phyloP scores from a whole-genome alignment of 1,139 yeast species.

The Yamadazyma atlantica region DNA sequence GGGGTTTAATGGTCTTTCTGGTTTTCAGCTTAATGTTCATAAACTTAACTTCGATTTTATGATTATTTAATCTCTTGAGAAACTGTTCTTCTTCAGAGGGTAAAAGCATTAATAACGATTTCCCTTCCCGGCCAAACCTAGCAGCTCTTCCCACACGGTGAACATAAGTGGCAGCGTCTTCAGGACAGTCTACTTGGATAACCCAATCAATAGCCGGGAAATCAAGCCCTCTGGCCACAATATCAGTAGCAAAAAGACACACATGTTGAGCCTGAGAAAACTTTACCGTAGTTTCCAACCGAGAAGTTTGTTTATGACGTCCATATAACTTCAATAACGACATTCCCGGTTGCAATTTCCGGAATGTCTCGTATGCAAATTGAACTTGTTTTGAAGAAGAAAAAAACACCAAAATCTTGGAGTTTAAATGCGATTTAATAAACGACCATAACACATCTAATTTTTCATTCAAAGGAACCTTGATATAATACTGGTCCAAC shows the following conservation, averaged over 20 bases:
- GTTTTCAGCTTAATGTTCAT: slow-evolving; percentile 76
- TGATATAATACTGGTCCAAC: slow-evolving; percentile 78
- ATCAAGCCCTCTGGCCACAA: slow-evolving; percentile 96
- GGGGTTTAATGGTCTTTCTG: slow-evolving; percentile 77
- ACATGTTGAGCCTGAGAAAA: slow-evolving; percentile 85
- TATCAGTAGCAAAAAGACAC: slow-evolving; percentile 92
- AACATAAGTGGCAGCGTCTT: slow-evolving; percentile 90
- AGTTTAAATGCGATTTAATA: slow-evolving; percentile 80
- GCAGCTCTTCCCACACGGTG: slow-evolving; percentile 98
- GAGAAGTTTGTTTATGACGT: slow-evolving; percentile 89
- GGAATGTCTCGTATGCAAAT: slow-evolving; percentile 84
- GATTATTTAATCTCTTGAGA: slow-evolving; percentile 58
- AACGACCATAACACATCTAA: slow-evolving; percentile 87
- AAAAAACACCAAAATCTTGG: slow-evolving; percentile 83
- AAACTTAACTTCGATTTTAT: slow-evolving; percentile 68
- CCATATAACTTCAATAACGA: slow-evolving; percentile 92
- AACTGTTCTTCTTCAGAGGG: slow-evolving; percentile 85
- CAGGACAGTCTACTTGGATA: slow-evolving; percentile 93
- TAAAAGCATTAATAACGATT: slow-evolving; percentile 76
- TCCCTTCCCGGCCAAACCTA: slow-evolving; percentile 86
- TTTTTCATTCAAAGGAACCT: slow-evolving; percentile 73
- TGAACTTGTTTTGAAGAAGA: slow-evolving; percentile 96
- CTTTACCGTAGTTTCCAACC: slow-evolving; percentile 85
- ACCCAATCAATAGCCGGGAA: slow-evolving; percentile 99
- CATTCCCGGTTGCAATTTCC: slow-evolving; percentile 94